Percentiles rank a stretch among this genome's conserved stretches.
phyloP scores from a whole-genome alignment of 2,329 filamentous ascomycete species.

The Aspergillus sp. region DNA sequence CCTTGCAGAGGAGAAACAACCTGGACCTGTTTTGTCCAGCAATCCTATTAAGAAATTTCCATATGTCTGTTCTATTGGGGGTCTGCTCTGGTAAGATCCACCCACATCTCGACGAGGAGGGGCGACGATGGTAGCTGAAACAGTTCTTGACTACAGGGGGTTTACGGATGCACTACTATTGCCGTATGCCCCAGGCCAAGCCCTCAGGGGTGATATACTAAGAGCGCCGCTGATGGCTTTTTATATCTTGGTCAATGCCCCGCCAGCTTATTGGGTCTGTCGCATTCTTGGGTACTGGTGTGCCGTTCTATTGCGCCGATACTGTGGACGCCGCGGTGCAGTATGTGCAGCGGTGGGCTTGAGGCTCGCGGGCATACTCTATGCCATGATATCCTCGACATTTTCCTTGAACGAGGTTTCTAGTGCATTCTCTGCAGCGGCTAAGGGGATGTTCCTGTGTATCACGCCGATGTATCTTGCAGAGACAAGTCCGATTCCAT shows the following conservation, averaged over 20 bases:
- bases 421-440: neutral
- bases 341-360: neutral
- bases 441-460: neutral
- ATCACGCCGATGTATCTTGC: neutral
- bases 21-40: neutral
- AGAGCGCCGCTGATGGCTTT: neutral
- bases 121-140: too few relatives aligned
- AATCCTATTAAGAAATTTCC: neutral
- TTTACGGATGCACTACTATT: neutral
- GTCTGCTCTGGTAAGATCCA: neutral
- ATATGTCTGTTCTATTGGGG: neutral
- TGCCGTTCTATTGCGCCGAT: neutral
- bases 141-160: neutral
- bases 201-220: too few relatives aligned
- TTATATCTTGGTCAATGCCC: neutral
- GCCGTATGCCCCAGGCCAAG: neutral
- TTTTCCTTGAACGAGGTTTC: neutral
- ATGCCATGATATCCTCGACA: neutral
- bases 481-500: neutral
- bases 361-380: neutral
- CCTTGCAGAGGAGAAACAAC: neutral
- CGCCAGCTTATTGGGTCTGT: neutral
- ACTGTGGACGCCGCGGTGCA: neutral
- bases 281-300: neutral
- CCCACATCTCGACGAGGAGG: too few relatives aligned